These are phyloP conservation scores for Naganishia randhawae DNA, from an alignment of 768 basidiomycete genomes.

Conservation along the genomic window DNA sequence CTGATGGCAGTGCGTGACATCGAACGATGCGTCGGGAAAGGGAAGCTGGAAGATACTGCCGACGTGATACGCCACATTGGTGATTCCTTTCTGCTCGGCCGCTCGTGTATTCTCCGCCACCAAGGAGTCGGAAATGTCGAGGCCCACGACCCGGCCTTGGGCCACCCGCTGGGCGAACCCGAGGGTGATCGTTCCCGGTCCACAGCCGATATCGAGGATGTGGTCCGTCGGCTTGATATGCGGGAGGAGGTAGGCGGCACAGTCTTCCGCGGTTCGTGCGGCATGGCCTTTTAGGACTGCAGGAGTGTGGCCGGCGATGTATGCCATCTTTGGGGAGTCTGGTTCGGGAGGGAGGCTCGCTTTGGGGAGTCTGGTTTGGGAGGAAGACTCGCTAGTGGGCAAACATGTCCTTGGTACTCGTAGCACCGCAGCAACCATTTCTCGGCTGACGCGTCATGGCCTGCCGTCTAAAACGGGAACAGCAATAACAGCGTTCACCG, in stretches of 20 bases:
- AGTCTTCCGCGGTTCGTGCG: conserved; percentile 54
- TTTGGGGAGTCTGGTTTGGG: too few species aligned
- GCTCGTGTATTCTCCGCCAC: conserved; percentile 51
- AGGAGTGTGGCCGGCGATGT: background rate
- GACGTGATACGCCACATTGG: conserved; percentile 52
- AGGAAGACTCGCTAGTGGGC: too few species aligned
- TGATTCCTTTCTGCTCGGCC: conserved; percentile 22
- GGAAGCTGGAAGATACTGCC: conserved; percentile 53
- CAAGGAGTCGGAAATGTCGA: conserved; percentile 52
- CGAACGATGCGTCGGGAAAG: conserved; percentile 54
- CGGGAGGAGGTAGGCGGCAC: conserved; percentile 53
- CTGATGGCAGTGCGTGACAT: conserved; percentile 58
- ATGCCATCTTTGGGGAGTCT: background rate
- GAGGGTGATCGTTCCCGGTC: conserved; percentile 57
- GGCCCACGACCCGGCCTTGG: conserved; percentile 54
- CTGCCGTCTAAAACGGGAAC: too few species aligned
- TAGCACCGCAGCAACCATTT: too few species aligned
- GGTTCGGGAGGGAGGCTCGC: too few species aligned
- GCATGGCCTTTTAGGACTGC: conserved; percentile 36
- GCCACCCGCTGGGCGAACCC: conserved; percentile 54
- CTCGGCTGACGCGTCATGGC: too few species aligned
- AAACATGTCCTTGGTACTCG: too few species aligned
- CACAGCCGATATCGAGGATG: conserved; percentile 59
- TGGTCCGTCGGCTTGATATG: conserved; percentile 51
- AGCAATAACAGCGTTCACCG: too few species aligned